Evolutionary conservation across 2,329 filamentous ascomycete genomes (phyloP), one percentile per base, ranked within the genome.

Genomic region (Bimuria novae-zelandiae): DNA sequence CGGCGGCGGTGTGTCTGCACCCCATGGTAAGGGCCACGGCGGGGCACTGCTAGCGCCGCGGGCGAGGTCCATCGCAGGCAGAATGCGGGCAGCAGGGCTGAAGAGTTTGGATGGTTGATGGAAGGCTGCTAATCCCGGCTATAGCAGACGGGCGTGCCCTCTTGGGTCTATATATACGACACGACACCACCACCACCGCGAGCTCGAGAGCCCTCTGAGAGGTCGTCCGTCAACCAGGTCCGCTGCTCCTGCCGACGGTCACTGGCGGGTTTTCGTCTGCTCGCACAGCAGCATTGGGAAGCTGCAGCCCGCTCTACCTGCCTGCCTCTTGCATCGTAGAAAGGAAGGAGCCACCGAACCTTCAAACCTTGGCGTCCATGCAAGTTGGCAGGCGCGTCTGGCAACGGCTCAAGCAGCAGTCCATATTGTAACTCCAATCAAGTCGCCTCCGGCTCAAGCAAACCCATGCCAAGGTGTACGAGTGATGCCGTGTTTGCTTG

Each of bases 1-100:
- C 36, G 35, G 53, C 50, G 54, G 49, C 40, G 53, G 27, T 22
- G 49, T 46, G 39, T 21, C 49, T 51, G 33, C 37, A 32, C 14
- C 14, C 41, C 3, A 25, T n/a, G 11, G 41, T 29, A 44, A 29
- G 41, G 43, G 29, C 30, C 29, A 16, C 29, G 29, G 42, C 42
- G 42, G 42, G 43, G 43, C 41, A 33, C 12, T 4, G 21, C 29
- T 35, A 22, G 27, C 17, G 47, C 36, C 14, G 19, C 39, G 47
- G 27, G 47, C 10, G 30, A 14, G 1, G 12, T 17, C n/a, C 29
- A 27, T 37, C 5, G 29, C 17, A 22, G 30, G 42, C 42, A 21
- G 41, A 32, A 12, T 14, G 29, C 27, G 27, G 41, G 30, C 30
- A n/a, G 30, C 30, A 19, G 17, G 30, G 43, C 43, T 23, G 43